These are phyloP conservation scores for Cyberlindnera galapagoensis DNA, from an alignment of 805 yeast species.

Conservation along the genomic window DNA sequence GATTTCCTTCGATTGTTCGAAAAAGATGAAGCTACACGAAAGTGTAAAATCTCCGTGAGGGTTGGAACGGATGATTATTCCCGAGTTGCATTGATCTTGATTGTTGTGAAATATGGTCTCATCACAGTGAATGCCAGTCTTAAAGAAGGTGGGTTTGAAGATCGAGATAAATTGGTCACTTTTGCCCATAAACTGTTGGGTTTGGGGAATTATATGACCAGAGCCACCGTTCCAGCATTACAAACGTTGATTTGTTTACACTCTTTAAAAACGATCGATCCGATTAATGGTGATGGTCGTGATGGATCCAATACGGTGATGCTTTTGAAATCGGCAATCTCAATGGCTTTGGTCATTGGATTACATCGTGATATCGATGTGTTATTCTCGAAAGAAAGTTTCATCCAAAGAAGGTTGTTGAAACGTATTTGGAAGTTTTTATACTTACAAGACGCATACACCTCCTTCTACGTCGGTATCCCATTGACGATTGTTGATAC, in stretches of 20 bases:
- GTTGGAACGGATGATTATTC: conserved; percentile 16
- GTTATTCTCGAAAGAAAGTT: conserved; percentile 9
- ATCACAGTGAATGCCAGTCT: conserved; percentile 5
- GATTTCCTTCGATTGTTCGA: conserved; percentile 16
- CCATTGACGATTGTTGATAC: conserved; percentile 19
- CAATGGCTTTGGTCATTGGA: conserved; percentile 22
- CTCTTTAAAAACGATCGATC: conserved; percentile 13
- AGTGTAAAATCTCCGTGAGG: conserved; percentile 6
- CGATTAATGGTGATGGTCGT: conserved; percentile 19
- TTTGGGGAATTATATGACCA: conserved; percentile 7
- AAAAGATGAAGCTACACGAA: conserved; percentile 4
- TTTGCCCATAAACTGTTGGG: conserved; percentile 14
- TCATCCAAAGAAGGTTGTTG: conserved; percentile 2
- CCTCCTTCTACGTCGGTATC: conserved; percentile 17
- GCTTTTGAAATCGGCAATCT: conserved; percentile 14
- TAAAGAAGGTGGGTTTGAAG: conserved; percentile 6
- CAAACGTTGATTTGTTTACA: conserved; percentile 17
- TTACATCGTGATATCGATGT: conserved; percentile 18
- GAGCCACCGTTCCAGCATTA: conserved; percentile 17
- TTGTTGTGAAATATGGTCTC: conserved; percentile 8
- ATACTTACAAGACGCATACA: conserved; percentile 12
- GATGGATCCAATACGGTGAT: conserved; percentile 16
- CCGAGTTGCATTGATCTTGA: conserved; percentile 15
- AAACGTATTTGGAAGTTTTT: conserved; percentile 17
- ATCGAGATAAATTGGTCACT: conserved; percentile 9